Base-by-base conservation (phyloP, 768 basidiomycete species). In the Trametes cingulata region DNA sequence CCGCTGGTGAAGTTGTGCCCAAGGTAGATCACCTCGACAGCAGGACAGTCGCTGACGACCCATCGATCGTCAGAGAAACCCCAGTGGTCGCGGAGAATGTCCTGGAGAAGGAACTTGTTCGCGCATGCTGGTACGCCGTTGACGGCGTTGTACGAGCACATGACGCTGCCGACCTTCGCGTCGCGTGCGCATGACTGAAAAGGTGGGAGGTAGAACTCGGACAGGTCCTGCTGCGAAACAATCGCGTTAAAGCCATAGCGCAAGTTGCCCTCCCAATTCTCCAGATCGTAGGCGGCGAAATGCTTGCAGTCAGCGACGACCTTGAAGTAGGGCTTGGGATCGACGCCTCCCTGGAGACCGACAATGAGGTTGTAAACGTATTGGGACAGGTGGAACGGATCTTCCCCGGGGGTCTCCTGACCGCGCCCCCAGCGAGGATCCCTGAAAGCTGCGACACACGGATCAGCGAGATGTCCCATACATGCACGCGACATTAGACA, bases 361-460 rank as follows among this genome's bases (percentile, higher is more conserved):
- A 79, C 70, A 20, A 86, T 76, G 46, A 85, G 75, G 63, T 78
- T 78, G 66, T 77, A 78, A 20, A 83, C 82, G 60, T 85, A 86
- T 72, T 78, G 78, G 0, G 80, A 68, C 29, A 80, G 72, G 60
- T 79, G 82, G 71, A 77, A 82, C 0, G 83, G 78, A 49, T 86
- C 85, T 69, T 86, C 84, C 52, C 84, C 84, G 7, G 83, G 84
- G 0, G 84, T 85, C 70, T 85, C 85, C 63, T 84, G 83, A 0
- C 83, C 83, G 45, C 84, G 75, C 5, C 84, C 84, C 84, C 85
- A 85, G 13, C 83, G 82, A 42, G 85, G 84, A 61, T 86, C 85
- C 57, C 78, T 83, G 76, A 85, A 85, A 0, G 84, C 61, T 63
- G 22, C 40, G n/a, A 13, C 20, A n/a, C 2, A 8, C 27, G 17